Evolutionary conservation across 108 stramenopile species (phyloP).

Genomic region (Skeletonema menzelii): DNA sequence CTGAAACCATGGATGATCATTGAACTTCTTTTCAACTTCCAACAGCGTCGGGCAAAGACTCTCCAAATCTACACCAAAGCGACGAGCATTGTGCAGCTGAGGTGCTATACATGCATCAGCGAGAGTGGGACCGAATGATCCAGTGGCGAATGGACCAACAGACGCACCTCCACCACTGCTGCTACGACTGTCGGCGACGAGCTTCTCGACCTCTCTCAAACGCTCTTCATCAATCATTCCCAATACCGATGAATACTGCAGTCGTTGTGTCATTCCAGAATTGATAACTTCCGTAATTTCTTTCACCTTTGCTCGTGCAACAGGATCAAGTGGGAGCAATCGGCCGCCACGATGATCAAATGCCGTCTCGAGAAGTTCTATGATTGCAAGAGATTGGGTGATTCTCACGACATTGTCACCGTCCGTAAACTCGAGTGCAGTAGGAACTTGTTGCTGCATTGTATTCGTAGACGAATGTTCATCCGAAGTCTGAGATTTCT

Average conservation of each 20-base stretch:
- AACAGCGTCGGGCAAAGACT: constrained; percentile 54
- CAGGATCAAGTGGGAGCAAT: constrained; percentile 46
- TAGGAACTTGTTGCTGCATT: constrained; percentile 63
- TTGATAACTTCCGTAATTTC: constrained; percentile 66
- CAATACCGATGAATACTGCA: constrained; percentile 60
- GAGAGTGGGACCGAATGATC: constrained; percentile 71
- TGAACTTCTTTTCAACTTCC: constrained; percentile 53
- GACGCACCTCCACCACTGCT: neutral
- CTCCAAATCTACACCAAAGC: constrained; percentile 61
- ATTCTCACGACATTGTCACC: constrained; percentile 24
- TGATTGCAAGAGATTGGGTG: constrained; percentile 75
- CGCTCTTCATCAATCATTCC: constrained; percentile 26
- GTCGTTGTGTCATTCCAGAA: constrained; percentile 72
- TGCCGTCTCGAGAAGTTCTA: constrained; percentile 74
- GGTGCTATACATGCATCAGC: constrained; percentile 73
- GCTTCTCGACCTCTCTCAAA: constrained; percentile 50
- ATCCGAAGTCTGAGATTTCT: constrained; percentile 39
- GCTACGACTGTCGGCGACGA: constrained; percentile 32
- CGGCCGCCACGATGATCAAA: constrained; percentile 49
- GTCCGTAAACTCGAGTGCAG: constrained; percentile 62
- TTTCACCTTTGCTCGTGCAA: constrained; percentile 48
- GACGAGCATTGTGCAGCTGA: constrained; percentile 69
- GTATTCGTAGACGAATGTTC: constrained; percentile 52
- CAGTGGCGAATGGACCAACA: constrained; percentile 65
- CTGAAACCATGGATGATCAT: constrained; percentile 66